A percentile compares a stretch with the other conserved stretches of the same genome.
Conservation (phyloP, 2,329 filamentous ascomycete species). For the Aspergillus pseudoviridinutans region DNA sequence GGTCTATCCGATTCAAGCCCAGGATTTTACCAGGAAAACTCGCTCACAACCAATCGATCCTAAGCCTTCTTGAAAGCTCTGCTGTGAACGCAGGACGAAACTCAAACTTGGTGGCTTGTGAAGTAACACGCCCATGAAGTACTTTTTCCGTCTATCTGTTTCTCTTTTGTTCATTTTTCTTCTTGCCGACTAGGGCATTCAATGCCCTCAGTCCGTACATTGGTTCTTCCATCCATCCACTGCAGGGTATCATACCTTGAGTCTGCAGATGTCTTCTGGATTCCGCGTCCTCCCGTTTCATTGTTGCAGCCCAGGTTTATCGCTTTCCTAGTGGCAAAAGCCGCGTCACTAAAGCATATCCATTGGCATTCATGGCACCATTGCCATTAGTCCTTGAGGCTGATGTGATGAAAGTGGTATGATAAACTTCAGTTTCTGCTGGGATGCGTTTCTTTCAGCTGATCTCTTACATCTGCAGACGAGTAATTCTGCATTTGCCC, state of each 20-base stretch:
- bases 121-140: conserved; percentile 1
- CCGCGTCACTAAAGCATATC: conserved; percentile 28
- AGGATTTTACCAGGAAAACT: conserved; percentile 9
- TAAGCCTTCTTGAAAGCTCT: conserved; percentile 14
- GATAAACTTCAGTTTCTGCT: conserved; percentile 16
- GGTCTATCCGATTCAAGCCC: conserved; percentile 13
- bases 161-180: conserved; percentile 3
- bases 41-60: conserved; percentile 19
- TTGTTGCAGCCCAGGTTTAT: conserved; percentile 23
- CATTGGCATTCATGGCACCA: conserved; percentile 26
- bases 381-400: conserved; percentile 9
- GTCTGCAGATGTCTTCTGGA: conserved; percentile 15
- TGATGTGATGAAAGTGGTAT: conserved; percentile 14
- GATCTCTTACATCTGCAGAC: conserved; percentile 40
- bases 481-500: conserved; percentile 35
- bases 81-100: conserved; percentile 14
- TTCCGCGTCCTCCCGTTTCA: conserved; percentile 28
- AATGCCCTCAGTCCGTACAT: background rate
- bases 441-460: conserved; percentile 36
- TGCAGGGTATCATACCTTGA: conserved; percentile 9
- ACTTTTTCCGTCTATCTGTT: conserved; percentile 3
- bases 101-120: conserved; percentile 3
- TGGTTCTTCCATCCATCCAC: conserved; percentile 5
- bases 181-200: background rate
- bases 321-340: conserved; percentile 26